Conservation (phyloP, 2,329 filamentous ascomycete genomes). For the Sclerotinia minor region DNA sequence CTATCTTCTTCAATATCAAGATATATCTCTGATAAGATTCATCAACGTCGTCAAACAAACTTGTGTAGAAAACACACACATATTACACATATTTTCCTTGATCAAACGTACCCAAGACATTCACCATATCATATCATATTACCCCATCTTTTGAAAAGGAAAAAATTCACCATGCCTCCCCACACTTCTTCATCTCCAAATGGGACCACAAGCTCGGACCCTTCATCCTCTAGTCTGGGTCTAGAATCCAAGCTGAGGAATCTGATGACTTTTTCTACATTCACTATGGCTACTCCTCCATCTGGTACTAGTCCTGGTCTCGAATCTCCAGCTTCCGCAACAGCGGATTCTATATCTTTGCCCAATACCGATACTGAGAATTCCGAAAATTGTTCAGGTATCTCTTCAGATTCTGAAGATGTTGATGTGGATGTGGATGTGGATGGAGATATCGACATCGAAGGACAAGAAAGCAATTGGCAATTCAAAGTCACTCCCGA, state of each 20-base stretch:
- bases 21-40: neutral
- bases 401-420: slow-evolving; percentile 14
- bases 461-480: slow-evolving; percentile 8
- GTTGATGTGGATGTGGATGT: neutral
- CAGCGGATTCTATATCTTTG: slow-evolving; percentile 32
- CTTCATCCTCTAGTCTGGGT: neutral
- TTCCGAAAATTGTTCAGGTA: slow-evolving; percentile 28
- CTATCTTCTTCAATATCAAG: neutral
- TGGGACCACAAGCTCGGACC: slow-evolving; percentile 12
- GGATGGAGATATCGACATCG: neutral
- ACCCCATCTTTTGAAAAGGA: neutral
- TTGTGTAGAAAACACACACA: neutral
- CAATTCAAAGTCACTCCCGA: slow-evolving; percentile 23
- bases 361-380: slow-evolving; percentile 34
- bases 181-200: slow-evolving; percentile 6
- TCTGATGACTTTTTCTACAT: slow-evolving; percentile 12
- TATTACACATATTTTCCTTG: too few relatives aligned
- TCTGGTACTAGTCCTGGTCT: neutral
- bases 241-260: slow-evolving; percentile 9
- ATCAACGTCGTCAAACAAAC: neutral
- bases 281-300: neutral
- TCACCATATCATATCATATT: neutral
- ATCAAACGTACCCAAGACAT: neutral
- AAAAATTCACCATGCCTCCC: slow-evolving; percentile 17
- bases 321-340: slow-evolving; percentile 23